phyloP scores from a whole-genome alignment of 192 early-diverging fungal genomes.

The Funneliformis geosporum region DNA sequence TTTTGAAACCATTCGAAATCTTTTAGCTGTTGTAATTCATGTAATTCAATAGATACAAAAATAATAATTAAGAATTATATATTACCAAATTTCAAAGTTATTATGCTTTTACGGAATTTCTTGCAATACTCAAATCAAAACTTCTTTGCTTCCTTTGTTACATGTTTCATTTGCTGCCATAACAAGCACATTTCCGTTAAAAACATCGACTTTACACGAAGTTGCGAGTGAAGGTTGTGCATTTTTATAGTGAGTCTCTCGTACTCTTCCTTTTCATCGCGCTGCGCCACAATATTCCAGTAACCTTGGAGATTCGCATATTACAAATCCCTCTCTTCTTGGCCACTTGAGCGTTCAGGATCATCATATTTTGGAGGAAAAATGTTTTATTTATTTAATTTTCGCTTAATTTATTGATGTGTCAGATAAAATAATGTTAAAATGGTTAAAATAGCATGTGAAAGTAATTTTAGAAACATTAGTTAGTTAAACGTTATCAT shows the following conservation, averaged over 20 bases:
- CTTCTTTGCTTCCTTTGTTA: conserved; percentile 22
- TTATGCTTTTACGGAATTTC: conserved; percentile 27
- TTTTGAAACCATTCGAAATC: conserved; percentile 37
- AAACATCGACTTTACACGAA: conserved; percentile 31
- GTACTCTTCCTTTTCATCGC: too few relatives aligned
- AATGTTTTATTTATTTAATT: too few relatives aligned
- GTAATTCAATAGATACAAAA: not conserved
- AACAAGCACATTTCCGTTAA: conserved; percentile 34
- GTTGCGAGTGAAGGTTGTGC: too few relatives aligned
- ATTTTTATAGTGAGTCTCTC: too few relatives aligned
- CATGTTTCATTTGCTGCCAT: conserved; percentile 34
- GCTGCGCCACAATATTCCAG: conserved; percentile 3
- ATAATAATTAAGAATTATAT: not conserved
- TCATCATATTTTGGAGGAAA: too few relatives aligned
- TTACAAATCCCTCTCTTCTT: too few relatives aligned
- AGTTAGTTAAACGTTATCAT: conserved; percentile 25
- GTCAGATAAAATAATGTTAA: too few relatives aligned
- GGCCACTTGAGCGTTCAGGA: too few relatives aligned
- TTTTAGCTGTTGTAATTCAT: not conserved
- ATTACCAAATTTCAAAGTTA: conserved; percentile 36
- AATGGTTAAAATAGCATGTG: too few relatives aligned
- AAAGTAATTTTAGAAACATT: not conserved
- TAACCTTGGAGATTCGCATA: not conserved
- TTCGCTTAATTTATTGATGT: too few relatives aligned
- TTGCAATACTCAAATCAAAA: conserved; percentile 32